Evolutionary conservation across 164 flowering plant species (phyloP), one percentile per base, ranked within the genome.

Genomic region (Houttuynia cordata): DNA sequence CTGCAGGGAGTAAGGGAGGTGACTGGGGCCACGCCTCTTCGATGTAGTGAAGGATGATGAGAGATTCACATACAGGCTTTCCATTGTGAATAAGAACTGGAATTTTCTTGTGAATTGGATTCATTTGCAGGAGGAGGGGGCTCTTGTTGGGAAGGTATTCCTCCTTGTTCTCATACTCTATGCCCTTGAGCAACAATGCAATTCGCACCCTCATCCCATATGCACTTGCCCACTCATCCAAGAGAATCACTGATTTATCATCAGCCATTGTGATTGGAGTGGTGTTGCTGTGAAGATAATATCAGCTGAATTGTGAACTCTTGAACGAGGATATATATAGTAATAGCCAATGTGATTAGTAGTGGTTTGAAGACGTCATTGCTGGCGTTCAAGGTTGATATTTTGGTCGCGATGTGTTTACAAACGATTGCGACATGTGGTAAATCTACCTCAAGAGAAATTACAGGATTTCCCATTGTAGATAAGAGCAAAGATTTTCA

Each of bases 181-280:
- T 53, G 1, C 72, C 77, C 56, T 78, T 78, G 24, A 64, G 72
- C 6, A 62, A 72, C 24, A 75, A 40, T 2, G 79, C 77, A 1
- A 75, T 47, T 63, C 69, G 68, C 21, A 54, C 79, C 57, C 77
- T 70, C 73, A 67, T 68, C 10, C 75, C 78, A 59, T 61, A 75
- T 8, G 70, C 58, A 20, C 75, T 75, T 7, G 70, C 20, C 67
- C 66, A 75, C 42, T 18, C 52, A 53, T 69, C 68, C 57, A 75
- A 42, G 0, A 78, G 64, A 54, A 64, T 22, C 30, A 78, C 61
- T 1, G 57, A 67, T 73, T 71, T 75, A 55, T 37, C 49, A 45
- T 45, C 49, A 45, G 7, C 1, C 49, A 12, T 45, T 12, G 49
- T 3, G 3, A 45, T 45, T 41, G 45, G 10, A 41, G 17, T 45